Evolutionary conservation across 495 filamentous ascomycete genomes (phyloP).

Genomic region (Jackrogersella minutella): DNA sequence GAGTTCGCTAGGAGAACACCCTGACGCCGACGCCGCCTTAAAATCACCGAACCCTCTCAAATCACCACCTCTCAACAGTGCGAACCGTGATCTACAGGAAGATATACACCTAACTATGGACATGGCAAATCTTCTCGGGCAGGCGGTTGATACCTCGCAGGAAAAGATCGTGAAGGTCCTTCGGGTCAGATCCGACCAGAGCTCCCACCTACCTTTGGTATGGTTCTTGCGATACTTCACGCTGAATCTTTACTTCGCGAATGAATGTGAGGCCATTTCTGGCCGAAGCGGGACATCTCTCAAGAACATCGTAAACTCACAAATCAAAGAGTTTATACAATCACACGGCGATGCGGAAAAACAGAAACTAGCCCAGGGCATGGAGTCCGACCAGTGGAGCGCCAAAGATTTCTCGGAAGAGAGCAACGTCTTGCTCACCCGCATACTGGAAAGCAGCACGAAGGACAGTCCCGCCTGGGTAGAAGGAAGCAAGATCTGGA

Average conservation of each 20-base stretch:
- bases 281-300: conserved; percentile 84
- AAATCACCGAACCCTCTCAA: conserved; percentile 55
- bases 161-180: conserved; percentile 91
- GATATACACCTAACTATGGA: conserved; percentile 87
- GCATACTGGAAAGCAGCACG: conserved; percentile 80
- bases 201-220: conserved; percentile 71
- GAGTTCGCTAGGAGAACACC: conserved; percentile 68
- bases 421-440: conserved; percentile 67
- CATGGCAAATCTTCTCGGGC: conserved; percentile 91
- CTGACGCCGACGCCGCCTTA: conserved; percentile 39
- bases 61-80: conserved; percentile 45
- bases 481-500: conserved; percentile 75
- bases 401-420: conserved; percentile 81
- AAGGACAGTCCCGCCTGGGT: conserved; percentile 80
- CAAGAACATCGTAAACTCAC: conserved; percentile 87
- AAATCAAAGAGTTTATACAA: conserved; percentile 89
- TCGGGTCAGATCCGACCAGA: conserved; percentile 89
- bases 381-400: conserved; percentile 92
- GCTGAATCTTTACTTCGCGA: conserved; percentile 91
- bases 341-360: conserved; percentile 77
- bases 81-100: conserved; percentile 68
- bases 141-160: conserved; percentile 92
- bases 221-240: conserved; percentile 91
- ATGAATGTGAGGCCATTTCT: conserved; percentile 96
- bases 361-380: conserved; percentile 78